Conservation (phyloP, 169 alveolate genomes). For the Blepharisma undulans region DNA sequence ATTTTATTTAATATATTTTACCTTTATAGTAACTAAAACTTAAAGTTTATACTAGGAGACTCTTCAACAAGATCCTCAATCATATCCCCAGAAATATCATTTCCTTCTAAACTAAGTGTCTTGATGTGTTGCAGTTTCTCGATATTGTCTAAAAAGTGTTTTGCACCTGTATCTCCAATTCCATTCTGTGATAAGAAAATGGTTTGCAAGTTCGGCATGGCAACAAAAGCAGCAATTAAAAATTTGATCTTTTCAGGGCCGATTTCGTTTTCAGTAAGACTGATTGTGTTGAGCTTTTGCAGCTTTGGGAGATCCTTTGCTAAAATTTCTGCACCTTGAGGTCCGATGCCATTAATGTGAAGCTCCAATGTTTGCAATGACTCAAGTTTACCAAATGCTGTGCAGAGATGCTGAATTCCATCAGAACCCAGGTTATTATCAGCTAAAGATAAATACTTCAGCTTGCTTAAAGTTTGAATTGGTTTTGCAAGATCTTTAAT, state of each 20-base stretch:
- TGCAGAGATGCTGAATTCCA: background rate
- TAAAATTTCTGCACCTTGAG: background rate
- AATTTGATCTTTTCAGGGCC: background rate
- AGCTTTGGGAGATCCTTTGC: background rate
- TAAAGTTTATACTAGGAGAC: background rate
- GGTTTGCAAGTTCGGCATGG: background rate
- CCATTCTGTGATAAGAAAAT: background rate
- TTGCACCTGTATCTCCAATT: background rate
- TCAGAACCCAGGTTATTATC: slow-evolving; percentile 1
- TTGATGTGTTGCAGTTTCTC: background rate
- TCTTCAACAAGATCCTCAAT: background rate
- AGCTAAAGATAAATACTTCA: background rate
- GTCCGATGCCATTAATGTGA: background rate
- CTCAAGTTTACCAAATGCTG: background rate
- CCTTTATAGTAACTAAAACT: background rate
- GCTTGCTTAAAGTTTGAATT: background rate
- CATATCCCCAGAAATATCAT: background rate
- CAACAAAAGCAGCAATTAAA: background rate
- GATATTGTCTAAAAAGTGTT: background rate
- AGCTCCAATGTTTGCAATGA: background rate
- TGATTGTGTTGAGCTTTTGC: background rate
- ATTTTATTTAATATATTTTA: too few species aligned
- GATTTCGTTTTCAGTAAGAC: background rate
- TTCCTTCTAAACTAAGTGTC: background rate
- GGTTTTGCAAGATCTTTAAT: background rate